Evolutionary conservation across 2,329 filamentous ascomycete genomes (phyloP).

Genomic region (Dryadomyces sulphureus): DNA sequence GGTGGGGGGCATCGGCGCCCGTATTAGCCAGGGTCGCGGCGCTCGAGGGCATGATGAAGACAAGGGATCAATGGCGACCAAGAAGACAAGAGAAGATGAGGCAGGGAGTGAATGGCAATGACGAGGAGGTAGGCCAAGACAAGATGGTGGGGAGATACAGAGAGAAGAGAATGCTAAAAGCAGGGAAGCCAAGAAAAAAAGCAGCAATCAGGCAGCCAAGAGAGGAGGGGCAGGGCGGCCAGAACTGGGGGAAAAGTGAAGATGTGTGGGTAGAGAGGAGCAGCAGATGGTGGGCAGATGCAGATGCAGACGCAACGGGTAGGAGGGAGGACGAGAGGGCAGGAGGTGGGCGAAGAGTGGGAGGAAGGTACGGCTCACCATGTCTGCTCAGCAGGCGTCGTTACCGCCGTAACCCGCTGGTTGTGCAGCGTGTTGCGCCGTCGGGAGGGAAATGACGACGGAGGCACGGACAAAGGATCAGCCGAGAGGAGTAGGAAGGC

Average conservation of each 20-base stretch:
- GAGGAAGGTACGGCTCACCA: not conserved
- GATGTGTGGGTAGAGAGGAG: not conserved
- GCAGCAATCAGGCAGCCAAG: not conserved
- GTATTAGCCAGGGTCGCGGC: slow-evolving; percentile 8
- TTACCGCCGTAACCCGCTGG: not conserved
- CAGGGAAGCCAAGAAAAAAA: not conserved
- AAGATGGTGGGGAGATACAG: not conserved
- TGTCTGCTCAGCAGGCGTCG: not conserved
- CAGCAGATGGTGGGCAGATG: not conserved
- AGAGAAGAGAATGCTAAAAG: not conserved
- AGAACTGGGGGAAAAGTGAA: not conserved
- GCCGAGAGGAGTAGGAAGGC: no score
- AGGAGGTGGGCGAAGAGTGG: not conserved
- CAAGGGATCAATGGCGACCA: not conserved
- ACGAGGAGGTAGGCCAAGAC: not conserved
- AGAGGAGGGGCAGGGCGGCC: not conserved
- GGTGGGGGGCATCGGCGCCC: slow-evolving; percentile 20
- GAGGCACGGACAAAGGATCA: no score
- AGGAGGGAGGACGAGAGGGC: not conserved
- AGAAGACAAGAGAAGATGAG: not conserved
- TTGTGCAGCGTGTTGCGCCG: not conserved
- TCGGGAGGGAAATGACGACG: not conserved
- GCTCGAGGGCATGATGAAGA: not conserved
- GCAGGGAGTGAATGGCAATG: not conserved
- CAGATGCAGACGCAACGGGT: not conserved